phyloP scores from a whole-genome alignment of 257 asterid species.

The Gentiana straminea region DNA sequence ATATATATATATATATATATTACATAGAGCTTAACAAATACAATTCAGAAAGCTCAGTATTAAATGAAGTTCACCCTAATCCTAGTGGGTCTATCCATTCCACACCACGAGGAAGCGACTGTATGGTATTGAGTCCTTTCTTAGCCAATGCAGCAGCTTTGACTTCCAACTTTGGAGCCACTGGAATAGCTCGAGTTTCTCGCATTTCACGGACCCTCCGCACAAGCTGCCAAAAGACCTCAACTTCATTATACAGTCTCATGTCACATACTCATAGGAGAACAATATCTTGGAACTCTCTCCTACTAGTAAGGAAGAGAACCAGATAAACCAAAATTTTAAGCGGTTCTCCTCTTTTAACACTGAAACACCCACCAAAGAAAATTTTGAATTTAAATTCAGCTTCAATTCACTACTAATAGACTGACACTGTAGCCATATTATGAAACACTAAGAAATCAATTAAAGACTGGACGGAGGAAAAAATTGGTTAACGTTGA shows the following conservation, averaged over 20 bases:
- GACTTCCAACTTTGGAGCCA: constrained; percentile 43
- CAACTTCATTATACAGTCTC: neutral
- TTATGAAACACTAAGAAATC: too few relatives aligned
- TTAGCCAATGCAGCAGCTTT: constrained; percentile 41
- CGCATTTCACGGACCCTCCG: constrained; percentile 96
- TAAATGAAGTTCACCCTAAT: constrained; percentile 54
- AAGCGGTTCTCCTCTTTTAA: neutral
- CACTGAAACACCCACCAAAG: neutral
- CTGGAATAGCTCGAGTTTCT: constrained; percentile 70
- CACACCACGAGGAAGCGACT: constrained; percentile 97
- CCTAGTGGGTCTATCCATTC: constrained; percentile 99
- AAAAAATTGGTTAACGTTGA: too few relatives aligned
- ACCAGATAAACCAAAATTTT: neutral
- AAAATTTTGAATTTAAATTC: neutral
- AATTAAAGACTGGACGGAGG: too few relatives aligned
- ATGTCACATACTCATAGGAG: neutral
- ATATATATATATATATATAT: neutral
- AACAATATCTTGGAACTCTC: neutral
- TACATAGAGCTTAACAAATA: constrained; percentile 2
- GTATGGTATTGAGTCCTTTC: constrained; percentile 60
- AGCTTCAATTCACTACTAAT: neutral
- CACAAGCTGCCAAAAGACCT: constrained; percentile 46
- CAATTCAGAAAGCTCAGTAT: constrained; percentile 1
- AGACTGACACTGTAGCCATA: too few relatives aligned
- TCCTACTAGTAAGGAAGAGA: too few relatives aligned